These are phyloP conservation scores for Chalciporus pseudorubinellus DNA, from an alignment of 768 basidiomycete genomes.

Conservation along the genomic window DNA sequence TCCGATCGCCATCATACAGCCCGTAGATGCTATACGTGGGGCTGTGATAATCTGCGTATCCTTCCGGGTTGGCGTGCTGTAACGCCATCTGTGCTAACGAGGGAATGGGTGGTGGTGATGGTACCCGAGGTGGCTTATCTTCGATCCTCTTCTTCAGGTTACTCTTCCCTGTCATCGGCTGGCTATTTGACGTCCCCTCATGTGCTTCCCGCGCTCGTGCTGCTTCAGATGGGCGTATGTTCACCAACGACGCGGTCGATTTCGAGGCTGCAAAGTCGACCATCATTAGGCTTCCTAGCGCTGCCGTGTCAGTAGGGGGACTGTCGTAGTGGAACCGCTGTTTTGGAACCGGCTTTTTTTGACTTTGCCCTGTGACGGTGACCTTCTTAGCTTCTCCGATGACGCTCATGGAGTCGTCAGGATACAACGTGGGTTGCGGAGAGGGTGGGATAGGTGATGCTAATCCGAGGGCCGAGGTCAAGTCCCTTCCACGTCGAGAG, in stretches of 20 bases:
- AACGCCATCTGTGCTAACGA: constrained; percentile 75
- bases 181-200: constrained; percentile 7
- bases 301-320: constrained; percentile 40
- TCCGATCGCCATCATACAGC: constrained; percentile 63
- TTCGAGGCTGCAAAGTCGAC: constrained; percentile 50
- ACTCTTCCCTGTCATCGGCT: constrained; percentile 18
- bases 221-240: constrained; percentile 27
- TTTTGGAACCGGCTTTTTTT: constrained; percentile 36
- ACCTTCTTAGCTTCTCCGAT: constrained; percentile 39
- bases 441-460: constrained; percentile 40
- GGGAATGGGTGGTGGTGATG: constrained; percentile 71
- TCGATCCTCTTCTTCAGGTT: constrained; percentile 36
- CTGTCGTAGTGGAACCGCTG: constrained; percentile 18
- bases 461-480: constrained; percentile 40
- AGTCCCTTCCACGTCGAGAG: constrained; percentile 42
- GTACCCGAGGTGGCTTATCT: constrained; percentile 75
- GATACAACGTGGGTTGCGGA: constrained; percentile 64
- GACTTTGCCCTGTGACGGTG: constrained; percentile 24
- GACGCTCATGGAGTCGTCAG: constrained; percentile 70
- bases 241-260: constrained; percentile 34
- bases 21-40: constrained; percentile 84
- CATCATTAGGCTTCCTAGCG: constrained; percentile 59
- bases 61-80: constrained; percentile 58
- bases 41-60: constrained; percentile 66
- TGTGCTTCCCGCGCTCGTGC: constrained; percentile 28